Conservation (phyloP, 495 filamentous ascomycete genomes). For the Penicillium subrubescens region DNA sequence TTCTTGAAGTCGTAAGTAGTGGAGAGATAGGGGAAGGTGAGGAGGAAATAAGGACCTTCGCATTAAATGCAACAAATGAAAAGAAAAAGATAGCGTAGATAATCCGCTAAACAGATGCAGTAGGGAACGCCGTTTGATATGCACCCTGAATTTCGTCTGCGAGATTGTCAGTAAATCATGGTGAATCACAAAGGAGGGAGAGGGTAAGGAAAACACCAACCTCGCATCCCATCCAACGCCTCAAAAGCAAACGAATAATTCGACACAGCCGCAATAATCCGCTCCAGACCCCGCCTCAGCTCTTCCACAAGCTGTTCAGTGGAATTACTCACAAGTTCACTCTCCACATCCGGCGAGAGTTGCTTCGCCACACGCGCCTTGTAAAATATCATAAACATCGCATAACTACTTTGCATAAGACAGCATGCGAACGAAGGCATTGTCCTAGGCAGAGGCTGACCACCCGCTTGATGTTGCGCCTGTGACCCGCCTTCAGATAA, state of each 20-base stretch:
- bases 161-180: constrained; percentile 14
- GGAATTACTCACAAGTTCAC: constrained; percentile 32
- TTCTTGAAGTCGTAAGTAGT: neutral
- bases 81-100: neutral
- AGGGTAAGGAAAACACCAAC: constrained; percentile 32
- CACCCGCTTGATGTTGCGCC: constrained; percentile 28
- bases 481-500: constrained; percentile 26
- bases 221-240: constrained; percentile 64
- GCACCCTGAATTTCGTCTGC: constrained; percentile 50
- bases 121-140: constrained; percentile 47
- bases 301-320: constrained; percentile 52
- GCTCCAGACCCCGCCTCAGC: constrained; percentile 54
- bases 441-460: constrained; percentile 49
- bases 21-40: constrained; percentile 1
- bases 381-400: constrained; percentile 59
- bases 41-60: neutral
- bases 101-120: constrained; percentile 29
- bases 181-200: neutral
- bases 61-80: constrained; percentile 10
- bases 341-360: constrained; percentile 40
- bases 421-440: constrained; percentile 66
- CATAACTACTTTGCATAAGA: constrained; percentile 64
- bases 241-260: constrained; percentile 63
- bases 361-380: constrained; percentile 53
- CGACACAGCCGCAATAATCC: constrained; percentile 51